phyloP scores from a whole-genome alignment of 768 basidiomycete species.

The Panaeolus papilionaceus region DNA sequence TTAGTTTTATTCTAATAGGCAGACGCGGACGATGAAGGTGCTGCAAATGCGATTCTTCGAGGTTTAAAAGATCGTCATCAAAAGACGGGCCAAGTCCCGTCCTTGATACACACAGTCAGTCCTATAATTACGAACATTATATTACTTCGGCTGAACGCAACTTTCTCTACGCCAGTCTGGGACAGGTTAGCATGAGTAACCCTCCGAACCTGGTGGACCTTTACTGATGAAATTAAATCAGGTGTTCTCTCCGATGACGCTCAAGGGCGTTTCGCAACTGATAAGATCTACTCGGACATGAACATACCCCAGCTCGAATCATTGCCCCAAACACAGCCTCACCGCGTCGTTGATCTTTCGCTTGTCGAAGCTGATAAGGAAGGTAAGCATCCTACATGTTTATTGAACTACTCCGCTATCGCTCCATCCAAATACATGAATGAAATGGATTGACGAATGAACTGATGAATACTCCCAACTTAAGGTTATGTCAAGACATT shows the following conservation, averaged over 20 bases:
- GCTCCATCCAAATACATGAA: neutral
- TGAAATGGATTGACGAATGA: neutral
- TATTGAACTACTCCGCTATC: neutral
- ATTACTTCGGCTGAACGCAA: neutral
- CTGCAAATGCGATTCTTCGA: conserved; percentile 44
- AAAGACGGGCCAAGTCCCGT: conserved; percentile 38
- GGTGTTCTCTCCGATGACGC: conserved; percentile 52
- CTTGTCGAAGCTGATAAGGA: conserved; percentile 53
- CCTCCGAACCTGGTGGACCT: neutral
- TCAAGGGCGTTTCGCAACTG: conserved; percentile 42
- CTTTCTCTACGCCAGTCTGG: conserved; percentile 33
- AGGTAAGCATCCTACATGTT: conserved; percentile 36
- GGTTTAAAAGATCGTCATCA: conserved; percentile 43
- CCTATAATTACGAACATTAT: neutral
- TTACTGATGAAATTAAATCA: conserved; percentile 18
- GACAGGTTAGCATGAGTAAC: conserved; percentile 30
- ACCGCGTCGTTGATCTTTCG: conserved; percentile 55
- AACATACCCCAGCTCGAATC: conserved; percentile 50
- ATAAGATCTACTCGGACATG: conserved; percentile 55
- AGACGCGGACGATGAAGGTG: conserved; percentile 44
- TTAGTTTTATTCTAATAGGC: conserved; percentile 31
- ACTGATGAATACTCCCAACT: neutral
- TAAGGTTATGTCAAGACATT: conserved; percentile 56
- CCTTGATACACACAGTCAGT: conserved; percentile 51
- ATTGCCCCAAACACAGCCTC: conserved; percentile 49